Evolutionary conservation across 306 rosid genomes (phyloP).

Genomic region (Comarum palustre): DNA sequence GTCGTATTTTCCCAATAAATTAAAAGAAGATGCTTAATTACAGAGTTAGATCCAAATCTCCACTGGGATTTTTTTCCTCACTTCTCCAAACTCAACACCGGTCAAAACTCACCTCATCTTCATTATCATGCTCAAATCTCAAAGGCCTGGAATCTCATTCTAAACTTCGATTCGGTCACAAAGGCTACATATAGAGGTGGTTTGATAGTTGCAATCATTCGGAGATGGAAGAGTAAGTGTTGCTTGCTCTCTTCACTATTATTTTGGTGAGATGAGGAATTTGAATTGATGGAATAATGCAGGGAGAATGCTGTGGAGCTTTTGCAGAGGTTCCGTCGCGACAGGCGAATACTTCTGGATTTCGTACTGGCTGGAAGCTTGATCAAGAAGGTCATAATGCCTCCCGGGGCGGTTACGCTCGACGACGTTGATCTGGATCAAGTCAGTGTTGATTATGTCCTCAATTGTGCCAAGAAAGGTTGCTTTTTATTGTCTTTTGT

Average conservation of each 20-base stretch:
- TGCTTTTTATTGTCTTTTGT: constrained; percentile 3
- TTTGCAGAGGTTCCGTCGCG: constrained; percentile 83
- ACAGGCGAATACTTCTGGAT: constrained; percentile 79
- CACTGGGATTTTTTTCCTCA: no score
- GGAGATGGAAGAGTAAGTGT: constrained; percentile 85
- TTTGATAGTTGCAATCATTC: constrained; percentile 11
- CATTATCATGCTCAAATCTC: not conserved
- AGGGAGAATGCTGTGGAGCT: constrained; percentile 78
- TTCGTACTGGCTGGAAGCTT: constrained; percentile 86
- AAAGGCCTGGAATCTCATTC: not conserved
- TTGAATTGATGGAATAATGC: constrained; percentile 12
- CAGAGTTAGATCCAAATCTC: no score
- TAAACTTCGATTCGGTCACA: not conserved
- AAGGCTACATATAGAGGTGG: constrained; percentile 4
- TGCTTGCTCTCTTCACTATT: not conserved
- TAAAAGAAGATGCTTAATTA: no score
- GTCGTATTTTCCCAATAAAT: no score
- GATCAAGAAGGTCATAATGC: constrained; percentile 93
- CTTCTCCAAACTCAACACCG: not conserved
- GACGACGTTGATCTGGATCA: constrained; percentile 98
- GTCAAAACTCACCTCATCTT: not conserved
- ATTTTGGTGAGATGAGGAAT: not conserved
- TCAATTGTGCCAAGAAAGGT: constrained; percentile 87
- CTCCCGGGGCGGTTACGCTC: constrained; percentile 93
- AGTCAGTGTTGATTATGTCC: constrained; percentile 91